phyloP scores from a whole-genome alignment of 129 eudicot genomes.

The Helianthus annuus region DNA sequence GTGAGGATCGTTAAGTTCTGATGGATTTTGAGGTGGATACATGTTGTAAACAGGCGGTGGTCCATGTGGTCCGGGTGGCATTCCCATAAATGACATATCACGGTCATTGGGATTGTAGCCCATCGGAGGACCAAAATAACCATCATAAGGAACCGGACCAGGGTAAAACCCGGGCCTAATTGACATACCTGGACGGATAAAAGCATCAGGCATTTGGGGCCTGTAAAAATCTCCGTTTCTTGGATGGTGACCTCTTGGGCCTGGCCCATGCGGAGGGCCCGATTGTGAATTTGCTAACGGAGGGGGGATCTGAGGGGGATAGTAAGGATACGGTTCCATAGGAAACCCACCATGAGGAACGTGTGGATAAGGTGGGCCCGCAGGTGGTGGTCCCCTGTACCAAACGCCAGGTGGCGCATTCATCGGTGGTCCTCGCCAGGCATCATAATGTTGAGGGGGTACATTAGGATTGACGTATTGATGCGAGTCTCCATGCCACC shows the following conservation, averaged over 20 bases:
- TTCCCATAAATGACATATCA: slow-evolving; percentile 79
- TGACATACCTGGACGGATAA: slow-evolving; percentile 78
- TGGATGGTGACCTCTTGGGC: slow-evolving; percentile 84
- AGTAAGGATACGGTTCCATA: slow-evolving; percentile 85
- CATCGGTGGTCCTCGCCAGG: slow-evolving; percentile 91
- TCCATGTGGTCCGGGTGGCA: slow-evolving; percentile 64
- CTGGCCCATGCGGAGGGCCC: slow-evolving; percentile 56
- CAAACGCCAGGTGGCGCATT: slow-evolving; percentile 77
- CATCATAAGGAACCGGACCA: slow-evolving; percentile 79
- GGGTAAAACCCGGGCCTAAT: slow-evolving; percentile 88
- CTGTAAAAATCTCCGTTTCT: slow-evolving; percentile 78
- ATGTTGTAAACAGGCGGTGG: slow-evolving; percentile 73
- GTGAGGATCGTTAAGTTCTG: slow-evolving; percentile 53
- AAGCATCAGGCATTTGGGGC: slow-evolving; percentile 69
- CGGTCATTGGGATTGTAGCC: slow-evolving; percentile 80
- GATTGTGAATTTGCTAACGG: slow-evolving; percentile 69
- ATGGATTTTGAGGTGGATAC: slow-evolving; percentile 52
- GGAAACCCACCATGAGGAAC: slow-evolving; percentile 79
- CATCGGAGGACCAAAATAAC: slow-evolving; percentile 88
- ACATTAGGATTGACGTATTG: slow-evolving; percentile 59
- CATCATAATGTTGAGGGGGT: slow-evolving; percentile 80
- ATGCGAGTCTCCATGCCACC: slow-evolving; percentile 78
- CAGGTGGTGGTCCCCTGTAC: slow-evolving; percentile 81
- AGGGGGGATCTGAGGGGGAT: slow-evolving; percentile 82
- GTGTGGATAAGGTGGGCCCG: slow-evolving; percentile 77